Base-by-base conservation (phyloP, 208 protist species). In the Herpetomonas samuelpessoai region DNA sequence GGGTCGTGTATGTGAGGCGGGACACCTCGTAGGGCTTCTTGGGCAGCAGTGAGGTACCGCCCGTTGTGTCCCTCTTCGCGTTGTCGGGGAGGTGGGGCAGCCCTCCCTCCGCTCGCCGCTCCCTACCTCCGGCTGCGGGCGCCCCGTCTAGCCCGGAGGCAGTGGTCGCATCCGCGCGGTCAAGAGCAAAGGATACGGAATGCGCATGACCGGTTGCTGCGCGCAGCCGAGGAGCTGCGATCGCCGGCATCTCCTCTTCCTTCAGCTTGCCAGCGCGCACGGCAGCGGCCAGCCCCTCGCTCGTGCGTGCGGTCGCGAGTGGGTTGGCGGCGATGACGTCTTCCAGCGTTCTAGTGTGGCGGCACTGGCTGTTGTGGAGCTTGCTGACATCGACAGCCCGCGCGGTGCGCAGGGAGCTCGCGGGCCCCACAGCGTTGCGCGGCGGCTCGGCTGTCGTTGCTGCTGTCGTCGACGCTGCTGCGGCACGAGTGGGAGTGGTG, bases 301-400 rank as follows among this genome's bases (percentile, higher is more conserved):
- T 3, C 16, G 16, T 48, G 44, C n/a, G 16, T 4, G 4, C 3
- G 44, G 44, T 48, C 16, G 46, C 31, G 47, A 48, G 18, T 18
- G 74, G 67, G 64, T 88, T 50, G 29, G 68, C 50, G 7, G 76
- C 74, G 41, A 95, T 79, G 2, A 92, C 74, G 28, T 90, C 83
- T 55, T 95, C 88, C 67, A 95, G 81, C 0, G 74, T 78, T 21
- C 68, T 71, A 2, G 68, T 48, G n/a, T 51, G 61, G 9, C 66
- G 74, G 41, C 61, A 68, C 69, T 83, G 79, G 28, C 76, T 83
- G 54, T 60, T 47, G 74, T 90, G 76, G 21, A 86, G 66, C n/a
- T 65, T 51, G 1, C 62, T 30, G 30, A 73, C 55, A 44, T 78
- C 66, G 2, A 90, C 49, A 0, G 83, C 68, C 58, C 65, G 74